These are phyloP conservation scores for Periconia macrospinosa DNA, from an alignment of 2,329 filamentous ascomycete genomes.

Conservation along the genomic window DNA sequence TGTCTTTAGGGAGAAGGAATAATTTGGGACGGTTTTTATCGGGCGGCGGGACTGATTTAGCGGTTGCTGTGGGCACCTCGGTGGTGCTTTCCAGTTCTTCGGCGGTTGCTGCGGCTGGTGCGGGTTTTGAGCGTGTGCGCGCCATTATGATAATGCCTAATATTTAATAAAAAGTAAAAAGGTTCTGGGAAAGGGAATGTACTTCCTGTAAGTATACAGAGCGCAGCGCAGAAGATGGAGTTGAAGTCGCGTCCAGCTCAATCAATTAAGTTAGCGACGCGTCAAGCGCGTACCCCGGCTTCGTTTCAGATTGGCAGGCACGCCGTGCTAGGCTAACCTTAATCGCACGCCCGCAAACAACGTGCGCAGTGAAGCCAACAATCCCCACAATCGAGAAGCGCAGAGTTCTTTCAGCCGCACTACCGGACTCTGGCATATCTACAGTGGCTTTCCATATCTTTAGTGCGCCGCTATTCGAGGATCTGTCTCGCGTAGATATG, in stretches of 20 bases:
- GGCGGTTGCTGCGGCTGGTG: slow-evolving; percentile 13
- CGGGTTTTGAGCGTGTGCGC: slow-evolving; percentile 39
- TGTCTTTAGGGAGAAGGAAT: slow-evolving; percentile 59
- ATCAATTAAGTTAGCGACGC: slow-evolving; percentile 21
- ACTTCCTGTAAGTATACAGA: background rate
- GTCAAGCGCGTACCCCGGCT: slow-evolving; percentile 32
- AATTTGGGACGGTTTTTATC: slow-evolving; percentile 53
- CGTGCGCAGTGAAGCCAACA: slow-evolving; percentile 19
- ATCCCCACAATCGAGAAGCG: background rate
- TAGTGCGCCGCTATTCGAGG: too few relatives aligned
- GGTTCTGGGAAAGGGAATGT: background rate
- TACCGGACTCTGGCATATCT: background rate
- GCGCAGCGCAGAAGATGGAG: background rate
- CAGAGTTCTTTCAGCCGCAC: background rate
- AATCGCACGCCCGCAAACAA: slow-evolving; percentile 22
- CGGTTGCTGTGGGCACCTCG: slow-evolving; percentile 21
- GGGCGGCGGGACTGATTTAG: slow-evolving; percentile 38
- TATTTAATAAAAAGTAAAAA: background rate
- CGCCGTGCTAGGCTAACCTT: slow-evolving; percentile 16
- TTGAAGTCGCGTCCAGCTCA: slow-evolving; percentile 2
- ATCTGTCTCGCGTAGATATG: slow-evolving; percentile 28
- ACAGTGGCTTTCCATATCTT: background rate
- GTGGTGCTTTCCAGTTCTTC: slow-evolving; percentile 17
- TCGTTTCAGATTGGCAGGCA: slow-evolving; percentile 30
- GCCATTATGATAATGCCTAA: slow-evolving; percentile 23